A percentile compares a stretch with the other conserved stretches of the same genome.
Conservation (phyloP, 352 stramenopile species). For the Pythium monospermum region DNA sequence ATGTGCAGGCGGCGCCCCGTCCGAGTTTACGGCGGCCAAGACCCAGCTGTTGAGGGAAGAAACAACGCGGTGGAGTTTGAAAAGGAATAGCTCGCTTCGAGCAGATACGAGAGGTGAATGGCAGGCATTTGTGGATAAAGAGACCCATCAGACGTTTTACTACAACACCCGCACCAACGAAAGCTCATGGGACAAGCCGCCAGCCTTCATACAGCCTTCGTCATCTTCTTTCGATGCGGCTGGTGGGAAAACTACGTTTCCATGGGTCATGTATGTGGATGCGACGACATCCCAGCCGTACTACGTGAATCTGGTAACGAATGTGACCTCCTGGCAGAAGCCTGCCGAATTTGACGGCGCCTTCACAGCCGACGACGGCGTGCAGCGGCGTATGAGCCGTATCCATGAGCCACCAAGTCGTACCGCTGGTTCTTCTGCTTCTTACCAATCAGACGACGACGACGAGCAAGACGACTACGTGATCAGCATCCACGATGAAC, state of each 20-base stretch:
- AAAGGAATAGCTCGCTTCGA: conserved; percentile 19
- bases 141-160: conserved; percentile 56
- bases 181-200: conserved; percentile 48
- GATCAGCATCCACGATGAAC: conserved; percentile 29
- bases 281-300: conserved; percentile 32
- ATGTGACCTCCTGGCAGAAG: conserved; percentile 46
- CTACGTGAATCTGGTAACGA: conserved; percentile 47
- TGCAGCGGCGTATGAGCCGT: too few relatives aligned
- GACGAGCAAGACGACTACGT: conserved; percentile 40
- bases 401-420: background rate
- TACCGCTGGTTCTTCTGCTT: background rate
- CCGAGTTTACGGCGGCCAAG: conserved; percentile 17
- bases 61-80: conserved; percentile 15
- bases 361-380: too few relatives aligned
- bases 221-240: too few relatives aligned
- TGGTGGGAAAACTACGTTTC: background rate
- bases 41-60: background rate
- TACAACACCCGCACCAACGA: conserved; percentile 59
- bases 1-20: background rate
- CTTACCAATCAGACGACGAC: background rate
- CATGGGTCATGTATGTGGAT: conserved; percentile 52
- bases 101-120: conserved; percentile 31
- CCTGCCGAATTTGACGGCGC: conserved; percentile 22
- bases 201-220: conserved; percentile 1
- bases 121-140: conserved; percentile 55